Percentiles rank a stretch among this genome's conserved stretches.
Evolutionary conservation across 1,139 yeast species (phyloP).

Genomic region (Lodderomyces theae): DNA sequence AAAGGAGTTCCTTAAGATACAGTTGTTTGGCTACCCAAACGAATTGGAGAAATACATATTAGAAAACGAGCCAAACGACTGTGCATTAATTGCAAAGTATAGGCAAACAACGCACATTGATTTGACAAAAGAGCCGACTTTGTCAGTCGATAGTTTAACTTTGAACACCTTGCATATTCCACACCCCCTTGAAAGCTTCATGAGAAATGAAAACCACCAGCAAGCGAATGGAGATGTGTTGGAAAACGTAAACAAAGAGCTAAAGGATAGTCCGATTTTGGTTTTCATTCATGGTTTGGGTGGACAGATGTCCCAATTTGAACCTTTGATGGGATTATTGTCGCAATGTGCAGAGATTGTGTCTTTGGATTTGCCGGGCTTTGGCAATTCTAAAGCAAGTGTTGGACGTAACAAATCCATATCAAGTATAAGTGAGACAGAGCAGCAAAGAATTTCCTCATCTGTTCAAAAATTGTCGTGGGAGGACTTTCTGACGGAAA

Average conservation of each 20-base stretch:
- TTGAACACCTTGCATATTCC: slow-evolving; percentile 48
- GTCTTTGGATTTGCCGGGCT: slow-evolving; percentile 73
- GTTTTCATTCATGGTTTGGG: slow-evolving; percentile 74
- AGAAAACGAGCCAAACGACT: slow-evolving; percentile 50
- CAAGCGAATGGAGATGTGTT: slow-evolving; percentile 17
- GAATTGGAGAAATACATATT: slow-evolving; percentile 41
- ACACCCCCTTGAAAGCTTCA: slow-evolving; percentile 51
- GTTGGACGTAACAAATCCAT: slow-evolving; percentile 19
- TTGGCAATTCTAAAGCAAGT: slow-evolving; percentile 53
- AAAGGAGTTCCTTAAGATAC: slow-evolving; percentile 26
- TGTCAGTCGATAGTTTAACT: slow-evolving; percentile 35
- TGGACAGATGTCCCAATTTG: slow-evolving; percentile 75
- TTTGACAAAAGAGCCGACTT: slow-evolving; percentile 19
- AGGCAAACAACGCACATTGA: slow-evolving; percentile 37
- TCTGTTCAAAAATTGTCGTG: slow-evolving; percentile 35
- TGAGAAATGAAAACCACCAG: slow-evolving; percentile 36
- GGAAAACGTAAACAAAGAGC: slow-evolving; percentile 29
- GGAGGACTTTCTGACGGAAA: slow-evolving; percentile 47
- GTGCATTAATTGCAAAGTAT: slow-evolving; percentile 52
- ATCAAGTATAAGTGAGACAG: slow-evolving; percentile 22
- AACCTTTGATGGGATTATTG: slow-evolving; percentile 59
- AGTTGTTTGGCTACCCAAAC: slow-evolving; percentile 24
- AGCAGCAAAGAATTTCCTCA: slow-evolving; percentile 28
- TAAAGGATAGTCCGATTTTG: slow-evolving; percentile 53
- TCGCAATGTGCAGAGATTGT: slow-evolving; percentile 65